Evolutionary conservation across 2,329 filamentous ascomycete species (phyloP).

Genomic region (Gliomastix tumulicola): DNA sequence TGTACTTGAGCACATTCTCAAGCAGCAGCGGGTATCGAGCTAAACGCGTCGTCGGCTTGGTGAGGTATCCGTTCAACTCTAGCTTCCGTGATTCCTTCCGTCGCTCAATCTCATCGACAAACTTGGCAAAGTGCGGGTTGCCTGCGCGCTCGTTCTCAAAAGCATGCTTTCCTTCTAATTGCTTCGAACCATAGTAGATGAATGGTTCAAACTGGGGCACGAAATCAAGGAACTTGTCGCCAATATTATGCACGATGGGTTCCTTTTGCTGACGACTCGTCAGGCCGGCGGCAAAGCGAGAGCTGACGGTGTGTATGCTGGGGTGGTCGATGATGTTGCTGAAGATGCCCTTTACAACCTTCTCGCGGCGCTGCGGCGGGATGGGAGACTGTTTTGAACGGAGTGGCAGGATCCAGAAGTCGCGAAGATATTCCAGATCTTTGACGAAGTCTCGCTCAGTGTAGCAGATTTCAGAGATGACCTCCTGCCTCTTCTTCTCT

Average conservation of each 20-base stretch:
- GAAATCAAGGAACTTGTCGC: constrained; percentile 90
- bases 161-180: constrained; percentile 94
- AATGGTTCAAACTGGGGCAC: constrained; percentile 93
- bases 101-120: constrained; percentile 93
- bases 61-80: constrained; percentile 94
- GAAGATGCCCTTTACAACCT: constrained; percentile 90
- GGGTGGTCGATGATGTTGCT: constrained; percentile 83
- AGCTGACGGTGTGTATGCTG: constrained; percentile 83
- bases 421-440: constrained; percentile 91
- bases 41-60: constrained; percentile 91
- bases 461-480: constrained; percentile 98
- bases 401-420: constrained; percentile 97
- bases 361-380: constrained; percentile 77
- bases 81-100: constrained; percentile 95
- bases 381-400: constrained; percentile 80
- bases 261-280: constrained; percentile 86
- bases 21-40: constrained; percentile 89
- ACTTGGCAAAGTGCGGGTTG: constrained; percentile 79
- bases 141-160: constrained; percentile 92
- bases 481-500: constrained; percentile 96
- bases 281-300: constrained; percentile 77
- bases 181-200: constrained; percentile 91
- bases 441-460: constrained; percentile 99
- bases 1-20: constrained; percentile 88
- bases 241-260: constrained; percentile 81